Conservation (phyloP, 495 filamentous ascomycete species). For the Aspergillus ostianus region DNA sequence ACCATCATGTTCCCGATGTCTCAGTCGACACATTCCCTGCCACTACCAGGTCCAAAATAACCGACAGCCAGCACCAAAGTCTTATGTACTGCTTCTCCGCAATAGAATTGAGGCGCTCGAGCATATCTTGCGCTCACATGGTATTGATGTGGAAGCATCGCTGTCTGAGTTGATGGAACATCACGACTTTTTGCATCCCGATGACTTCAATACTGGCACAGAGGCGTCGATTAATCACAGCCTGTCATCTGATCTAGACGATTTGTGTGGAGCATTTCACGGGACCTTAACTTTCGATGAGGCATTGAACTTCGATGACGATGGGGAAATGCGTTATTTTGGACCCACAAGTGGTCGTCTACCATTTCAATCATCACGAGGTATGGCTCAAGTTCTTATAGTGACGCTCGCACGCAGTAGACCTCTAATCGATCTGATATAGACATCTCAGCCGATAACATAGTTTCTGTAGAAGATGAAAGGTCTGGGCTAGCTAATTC, state of each 20-base stretch:
- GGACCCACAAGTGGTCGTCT: conserved; percentile 29
- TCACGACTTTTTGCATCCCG: conserved; percentile 4
- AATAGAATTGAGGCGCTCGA: conserved; percentile 28
- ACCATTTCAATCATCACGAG: conserved; percentile 19
- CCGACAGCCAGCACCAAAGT: conserved; percentile 31
- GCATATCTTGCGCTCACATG: conserved; percentile 19
- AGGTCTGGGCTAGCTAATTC: not conserved
- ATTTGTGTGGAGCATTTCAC: conserved; percentile 26
- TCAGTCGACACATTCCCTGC: conserved; percentile 25
- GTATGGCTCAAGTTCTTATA: not conserved
- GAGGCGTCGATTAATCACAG: not conserved
- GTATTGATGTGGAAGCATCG: conserved; percentile 26
- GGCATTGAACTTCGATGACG: conserved; percentile 32
- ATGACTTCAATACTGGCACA: not conserved
- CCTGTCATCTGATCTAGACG: conserved; percentile 10
- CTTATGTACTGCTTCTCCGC: conserved; percentile 29
- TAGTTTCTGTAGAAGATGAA: not conserved
- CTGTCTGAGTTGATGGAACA: conserved; percentile 21
- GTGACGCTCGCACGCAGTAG: not conserved
- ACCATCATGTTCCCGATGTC: conserved; percentile 30
- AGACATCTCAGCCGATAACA: not conserved
- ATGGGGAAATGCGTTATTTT: conserved; percentile 33
- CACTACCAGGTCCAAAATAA: conserved; percentile 28
- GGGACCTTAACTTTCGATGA: conserved; percentile 29
- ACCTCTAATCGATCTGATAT: not conserved